Evolutionary conservation across 345 rosid species (phyloP).

Genomic region (Linum usitatissimum): DNA sequence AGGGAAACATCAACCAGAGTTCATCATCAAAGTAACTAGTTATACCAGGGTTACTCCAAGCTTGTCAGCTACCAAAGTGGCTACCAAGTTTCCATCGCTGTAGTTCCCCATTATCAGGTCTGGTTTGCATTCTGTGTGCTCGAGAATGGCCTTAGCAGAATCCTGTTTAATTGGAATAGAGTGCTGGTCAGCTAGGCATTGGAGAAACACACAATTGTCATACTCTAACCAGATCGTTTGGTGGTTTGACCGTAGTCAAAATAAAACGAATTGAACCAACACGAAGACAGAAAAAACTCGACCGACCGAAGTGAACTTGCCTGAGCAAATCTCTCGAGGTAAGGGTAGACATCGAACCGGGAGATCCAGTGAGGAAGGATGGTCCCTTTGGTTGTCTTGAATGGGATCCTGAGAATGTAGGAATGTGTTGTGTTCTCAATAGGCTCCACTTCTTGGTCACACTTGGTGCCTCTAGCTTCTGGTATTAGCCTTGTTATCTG

Average conservation of each 20-base stretch:
- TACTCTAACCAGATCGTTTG: too few species aligned
- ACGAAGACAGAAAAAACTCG: not conserved
- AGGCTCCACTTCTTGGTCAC: slow-evolving; percentile 72
- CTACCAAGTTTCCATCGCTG: slow-evolving; percentile 87
- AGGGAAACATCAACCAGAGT: too few species aligned
- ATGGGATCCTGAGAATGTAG: slow-evolving; percentile 76
- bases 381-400: slow-evolving; percentile 48
- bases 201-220: too few species aligned
- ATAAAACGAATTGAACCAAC: slow-evolving; percentile 4
- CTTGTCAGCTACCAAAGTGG: slow-evolving; percentile 67
- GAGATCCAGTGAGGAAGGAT: slow-evolving; percentile 79
- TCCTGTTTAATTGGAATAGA: slow-evolving; percentile 26
- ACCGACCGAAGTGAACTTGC: slow-evolving; percentile 15
- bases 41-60: slow-evolving; percentile 66
- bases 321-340: slow-evolving; percentile 66
- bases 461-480: slow-evolving; percentile 66
- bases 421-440: slow-evolving; percentile 56
- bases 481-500: slow-evolving; percentile 75
- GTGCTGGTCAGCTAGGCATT: not conserved
- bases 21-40: not conserved
- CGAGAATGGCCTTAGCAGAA: slow-evolving; percentile 50
- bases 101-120: slow-evolving; percentile 92
- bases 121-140: slow-evolving; percentile 58
- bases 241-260: not conserved
- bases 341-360: slow-evolving; percentile 84